A percentile compares a stretch with the other conserved stretches of the same genome.
Conservation (phyloP, 352 stramenopile species). For the Hyaloperonospora arabidopsidis region DNA sequence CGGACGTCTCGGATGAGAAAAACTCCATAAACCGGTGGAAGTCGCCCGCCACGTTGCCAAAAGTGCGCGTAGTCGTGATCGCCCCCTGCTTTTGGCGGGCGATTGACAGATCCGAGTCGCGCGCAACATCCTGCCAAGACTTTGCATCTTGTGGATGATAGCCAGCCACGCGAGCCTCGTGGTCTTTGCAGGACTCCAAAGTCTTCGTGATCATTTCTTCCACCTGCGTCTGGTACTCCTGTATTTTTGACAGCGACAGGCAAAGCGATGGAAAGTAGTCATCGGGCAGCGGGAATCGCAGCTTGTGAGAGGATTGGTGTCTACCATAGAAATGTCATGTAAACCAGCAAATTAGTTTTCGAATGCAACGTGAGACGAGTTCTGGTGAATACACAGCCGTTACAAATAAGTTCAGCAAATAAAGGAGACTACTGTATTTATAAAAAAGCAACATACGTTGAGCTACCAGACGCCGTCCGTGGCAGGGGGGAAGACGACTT, state of each 20-base stretch:
- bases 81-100: conserved; percentile 21
- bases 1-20: conserved; percentile 53
- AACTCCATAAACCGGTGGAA: conserved; percentile 57
- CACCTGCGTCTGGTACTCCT: conserved; percentile 26
- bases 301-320: conserved; percentile 20
- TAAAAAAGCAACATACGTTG: conserved; percentile 19
- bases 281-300: conserved; percentile 38
- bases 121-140: conserved; percentile 27
- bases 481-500: conserved; percentile 22
- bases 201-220: conserved; percentile 18
- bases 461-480: conserved; percentile 17
- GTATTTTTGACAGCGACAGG: conserved; percentile 27
- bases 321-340: conserved; percentile 3
- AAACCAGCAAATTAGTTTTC: conserved; percentile 8
- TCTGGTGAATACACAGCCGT: conserved; percentile 19
- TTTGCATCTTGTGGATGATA: conserved; percentile 19
- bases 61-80: conserved; percentile 37
- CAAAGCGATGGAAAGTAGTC: conserved; percentile 33
- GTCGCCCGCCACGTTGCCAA: conserved; percentile 45
- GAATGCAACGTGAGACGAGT: not conserved
- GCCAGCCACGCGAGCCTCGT: conserved; percentile 26
- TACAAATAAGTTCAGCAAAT: not conserved
- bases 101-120: conserved; percentile 27
- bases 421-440: not conserved
- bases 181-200: conserved; percentile 24